These are phyloP conservation scores for Bodo saltans DNA, from an alignment of 78 protist genomes.

Conservation along the genomic window DNA sequence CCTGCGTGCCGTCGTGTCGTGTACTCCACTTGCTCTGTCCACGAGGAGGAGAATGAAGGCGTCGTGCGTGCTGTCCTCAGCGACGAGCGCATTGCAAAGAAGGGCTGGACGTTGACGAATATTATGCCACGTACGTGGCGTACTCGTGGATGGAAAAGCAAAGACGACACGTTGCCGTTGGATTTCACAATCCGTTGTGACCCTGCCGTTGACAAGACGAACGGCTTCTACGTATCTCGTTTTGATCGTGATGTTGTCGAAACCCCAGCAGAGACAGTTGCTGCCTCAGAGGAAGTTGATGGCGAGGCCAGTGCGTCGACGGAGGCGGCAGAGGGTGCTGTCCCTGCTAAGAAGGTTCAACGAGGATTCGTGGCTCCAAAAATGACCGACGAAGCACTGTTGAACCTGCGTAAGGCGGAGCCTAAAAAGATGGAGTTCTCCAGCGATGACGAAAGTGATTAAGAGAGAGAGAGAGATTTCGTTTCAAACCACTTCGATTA, in stretches of 20 bases:
- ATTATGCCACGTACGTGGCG: conserved; percentile 24
- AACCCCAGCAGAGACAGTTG: background rate
- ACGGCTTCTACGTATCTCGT: conserved; percentile 4
- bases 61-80: conserved; percentile 13
- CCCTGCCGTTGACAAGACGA: background rate
- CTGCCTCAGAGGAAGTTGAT: background rate
- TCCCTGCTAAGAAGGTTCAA: no score
- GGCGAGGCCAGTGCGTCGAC: background rate
- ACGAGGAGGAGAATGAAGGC: conserved; percentile 49
- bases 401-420: no score
- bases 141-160: background rate
- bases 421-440: no score
- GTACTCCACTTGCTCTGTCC: conserved; percentile 50
- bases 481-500: no score
- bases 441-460: no score
- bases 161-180: background rate
- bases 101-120: background rate
- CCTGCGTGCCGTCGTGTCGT: conserved; percentile 34
- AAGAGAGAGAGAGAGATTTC: no score
- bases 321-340: background rate
- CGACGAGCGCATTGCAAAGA: background rate
- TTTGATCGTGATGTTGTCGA: background rate
- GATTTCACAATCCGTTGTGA: background rate
- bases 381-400: no score
- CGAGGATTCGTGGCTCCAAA: no score